These are phyloP conservation scores for Taxawa tesnikishii DNA, from an alignment of 2,329 filamentous ascomycete genomes.

Conservation along the genomic window DNA sequence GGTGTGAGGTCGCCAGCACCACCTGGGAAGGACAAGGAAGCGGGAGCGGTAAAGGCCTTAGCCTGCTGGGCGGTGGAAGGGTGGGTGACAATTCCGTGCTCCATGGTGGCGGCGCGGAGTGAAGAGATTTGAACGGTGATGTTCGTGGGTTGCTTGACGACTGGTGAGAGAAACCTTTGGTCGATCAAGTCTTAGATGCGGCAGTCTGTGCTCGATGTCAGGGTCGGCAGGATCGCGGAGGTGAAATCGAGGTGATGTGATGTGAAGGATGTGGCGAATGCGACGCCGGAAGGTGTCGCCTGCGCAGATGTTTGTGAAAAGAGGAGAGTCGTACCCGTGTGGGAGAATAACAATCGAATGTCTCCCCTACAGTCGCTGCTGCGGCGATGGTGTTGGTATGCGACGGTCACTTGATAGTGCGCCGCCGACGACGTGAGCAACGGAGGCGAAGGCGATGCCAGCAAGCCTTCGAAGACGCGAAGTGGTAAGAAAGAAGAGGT, in stretches of 20 bases:
- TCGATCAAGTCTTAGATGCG: constrained; percentile 1
- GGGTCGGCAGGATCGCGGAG: constrained; percentile 5
- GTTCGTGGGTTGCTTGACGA: constrained; percentile 2
- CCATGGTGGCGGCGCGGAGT: constrained; percentile 49
- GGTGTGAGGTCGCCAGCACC: constrained; percentile 73
- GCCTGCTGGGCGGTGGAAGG: constrained; percentile 85
- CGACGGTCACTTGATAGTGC: constrained; percentile 10
- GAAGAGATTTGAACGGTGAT: constrained; percentile 14
- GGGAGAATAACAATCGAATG: constrained; percentile 98
- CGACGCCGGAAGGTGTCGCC: not conserved
- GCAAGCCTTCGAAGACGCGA: constrained; percentile 21
- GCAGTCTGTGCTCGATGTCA: constrained; percentile 8
- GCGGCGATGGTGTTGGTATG: constrained; percentile 2
- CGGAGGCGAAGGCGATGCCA: constrained; percentile 26
- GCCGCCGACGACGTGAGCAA: constrained; percentile 12
- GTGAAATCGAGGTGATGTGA: too few relatives aligned
- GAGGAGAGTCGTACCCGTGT: constrained; percentile 37
- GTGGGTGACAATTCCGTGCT: constrained; percentile 69
- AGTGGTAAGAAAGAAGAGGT: constrained; percentile 2
- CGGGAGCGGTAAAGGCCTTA: constrained; percentile 86
- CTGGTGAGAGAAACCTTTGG: not conserved
- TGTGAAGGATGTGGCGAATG: not conserved
- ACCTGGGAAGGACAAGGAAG: constrained; percentile 84
- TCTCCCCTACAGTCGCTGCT: constrained; percentile 62
- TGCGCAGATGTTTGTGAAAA: constrained; percentile 6